These are phyloP conservation scores for Musa beccarii DNA, from an alignment of 176 grass and related monocot species.

Conservation along the genomic window DNA sequence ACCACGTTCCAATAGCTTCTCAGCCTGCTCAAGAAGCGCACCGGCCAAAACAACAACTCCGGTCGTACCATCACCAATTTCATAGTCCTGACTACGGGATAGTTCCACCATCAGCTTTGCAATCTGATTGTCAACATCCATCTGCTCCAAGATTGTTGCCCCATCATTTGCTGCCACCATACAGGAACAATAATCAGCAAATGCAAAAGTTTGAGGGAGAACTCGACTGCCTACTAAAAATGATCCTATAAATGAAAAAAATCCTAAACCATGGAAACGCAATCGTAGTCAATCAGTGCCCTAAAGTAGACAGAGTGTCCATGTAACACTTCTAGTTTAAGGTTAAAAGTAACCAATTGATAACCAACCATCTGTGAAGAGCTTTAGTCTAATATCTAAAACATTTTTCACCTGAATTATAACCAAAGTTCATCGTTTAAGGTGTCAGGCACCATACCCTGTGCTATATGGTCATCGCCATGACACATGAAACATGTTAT, in stretches of 20 bases:
- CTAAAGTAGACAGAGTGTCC: not conserved
- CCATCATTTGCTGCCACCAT: slow-evolving; percentile 64
- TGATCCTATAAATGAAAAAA: not conserved
- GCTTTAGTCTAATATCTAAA: too few species aligned
- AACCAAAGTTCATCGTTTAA: too few species aligned
- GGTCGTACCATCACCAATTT: slow-evolving; percentile 85
- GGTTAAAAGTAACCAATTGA: too few species aligned
- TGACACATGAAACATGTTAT: too few species aligned
- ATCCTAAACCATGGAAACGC: not conserved
- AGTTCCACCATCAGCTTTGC: slow-evolving; percentile 88
- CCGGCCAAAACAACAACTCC: slow-evolving; percentile 81
- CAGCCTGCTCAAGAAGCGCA: slow-evolving; percentile 68
- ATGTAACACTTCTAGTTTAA: not conserved
- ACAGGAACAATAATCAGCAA: not conserved
- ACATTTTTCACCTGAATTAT: too few species aligned
- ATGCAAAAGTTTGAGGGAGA: too few species aligned
- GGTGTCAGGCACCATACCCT: too few species aligned
- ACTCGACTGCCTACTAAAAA: too few species aligned
- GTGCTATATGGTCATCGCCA: too few species aligned
- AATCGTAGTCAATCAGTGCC: not conserved
- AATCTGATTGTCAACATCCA: slow-evolving; percentile 92
- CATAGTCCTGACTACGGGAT: slow-evolving; percentile 78
- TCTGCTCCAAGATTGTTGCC: slow-evolving; percentile 74
- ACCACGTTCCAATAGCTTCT: slow-evolving; percentile 74
- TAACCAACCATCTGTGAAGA: too few species aligned